Conservation (phyloP, 2,329 filamentous ascomycete genomes). For the Trichoderma atroviride region DNA sequence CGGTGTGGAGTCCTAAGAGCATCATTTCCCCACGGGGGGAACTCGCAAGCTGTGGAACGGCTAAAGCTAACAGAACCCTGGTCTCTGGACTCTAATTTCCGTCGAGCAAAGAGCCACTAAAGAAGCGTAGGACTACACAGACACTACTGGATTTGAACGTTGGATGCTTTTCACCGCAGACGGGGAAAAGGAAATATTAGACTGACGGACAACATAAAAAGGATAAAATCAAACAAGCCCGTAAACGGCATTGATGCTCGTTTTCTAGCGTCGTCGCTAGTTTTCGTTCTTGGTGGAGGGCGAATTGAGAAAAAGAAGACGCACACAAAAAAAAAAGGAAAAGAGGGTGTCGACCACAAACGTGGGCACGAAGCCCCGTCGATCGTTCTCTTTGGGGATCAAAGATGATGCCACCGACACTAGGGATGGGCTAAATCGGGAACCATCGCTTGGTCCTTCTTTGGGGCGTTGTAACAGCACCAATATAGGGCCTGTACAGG, state of each 20-base stretch:
- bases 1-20: not conserved
- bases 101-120: not conserved
- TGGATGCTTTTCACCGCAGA: not conserved
- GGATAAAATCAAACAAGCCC: not conserved
- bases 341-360: not conserved
- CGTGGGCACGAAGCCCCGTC: not conserved
- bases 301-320: not conserved
- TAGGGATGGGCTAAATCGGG: constrained; percentile 3
- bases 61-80: not conserved
- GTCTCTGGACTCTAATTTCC: constrained; percentile 3
- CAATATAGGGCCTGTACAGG: not conserved
- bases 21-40: constrained; percentile 20
- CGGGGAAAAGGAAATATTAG: not conserved
- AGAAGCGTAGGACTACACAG: not conserved
- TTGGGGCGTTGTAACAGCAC: not conserved
- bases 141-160: not conserved
- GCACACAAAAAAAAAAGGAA: not conserved
- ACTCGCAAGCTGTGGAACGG: not conserved
- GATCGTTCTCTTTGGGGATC: not conserved
- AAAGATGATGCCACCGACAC: not conserved
- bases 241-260: not conserved
- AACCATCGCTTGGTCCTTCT: not conserved
- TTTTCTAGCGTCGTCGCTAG: not conserved
- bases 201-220: not conserved
- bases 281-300: not conserved